Evolutionary conservation across 2,329 filamentous ascomycete species (phyloP).

Genomic region (Volutella citrinella): DNA sequence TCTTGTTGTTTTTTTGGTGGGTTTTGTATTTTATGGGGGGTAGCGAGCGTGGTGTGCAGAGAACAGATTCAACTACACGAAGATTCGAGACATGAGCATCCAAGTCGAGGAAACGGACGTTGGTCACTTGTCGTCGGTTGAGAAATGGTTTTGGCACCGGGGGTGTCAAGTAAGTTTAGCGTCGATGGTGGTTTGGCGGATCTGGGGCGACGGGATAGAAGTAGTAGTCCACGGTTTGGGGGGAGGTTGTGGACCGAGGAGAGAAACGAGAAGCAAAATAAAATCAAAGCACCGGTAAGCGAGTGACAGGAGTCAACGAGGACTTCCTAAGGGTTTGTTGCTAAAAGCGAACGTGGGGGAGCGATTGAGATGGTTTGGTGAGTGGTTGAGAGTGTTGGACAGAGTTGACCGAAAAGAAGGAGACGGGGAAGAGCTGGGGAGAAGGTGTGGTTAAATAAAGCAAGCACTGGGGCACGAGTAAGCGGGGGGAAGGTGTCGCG

Average conservation of each 20-base stretch:
- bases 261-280: conserved; percentile 14
- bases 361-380: conserved; percentile 23
- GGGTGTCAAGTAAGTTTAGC: conserved; percentile 11
- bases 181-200: too few species aligned
- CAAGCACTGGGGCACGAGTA: conserved; percentile 16
- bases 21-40: too few species aligned
- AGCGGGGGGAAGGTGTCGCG: conserved; percentile 13
- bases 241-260: too few species aligned
- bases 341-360: conserved; percentile 48
- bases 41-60: conserved; percentile 33
- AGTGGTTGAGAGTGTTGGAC: conserved; percentile 23
- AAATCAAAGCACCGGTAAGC: conserved; percentile 53
- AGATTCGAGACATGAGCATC: conserved; percentile 14
- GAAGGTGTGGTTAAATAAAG: conserved; percentile 28
- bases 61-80: conserved; percentile 19
- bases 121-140: conserved; percentile 12
- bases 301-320: conserved; percentile 74
- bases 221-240: too few species aligned
- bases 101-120: conserved; percentile 13
- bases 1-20: too few species aligned
- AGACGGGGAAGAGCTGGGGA: conserved; percentile 25
- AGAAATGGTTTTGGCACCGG: conserved; percentile 11
- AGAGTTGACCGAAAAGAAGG: conserved; percentile 26
- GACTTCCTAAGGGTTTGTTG: conserved; percentile 58
- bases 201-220: too few species aligned